Evolutionary conservation across 164 flowering plant species (phyloP).

Genomic region (Echeveria elegans): DNA sequence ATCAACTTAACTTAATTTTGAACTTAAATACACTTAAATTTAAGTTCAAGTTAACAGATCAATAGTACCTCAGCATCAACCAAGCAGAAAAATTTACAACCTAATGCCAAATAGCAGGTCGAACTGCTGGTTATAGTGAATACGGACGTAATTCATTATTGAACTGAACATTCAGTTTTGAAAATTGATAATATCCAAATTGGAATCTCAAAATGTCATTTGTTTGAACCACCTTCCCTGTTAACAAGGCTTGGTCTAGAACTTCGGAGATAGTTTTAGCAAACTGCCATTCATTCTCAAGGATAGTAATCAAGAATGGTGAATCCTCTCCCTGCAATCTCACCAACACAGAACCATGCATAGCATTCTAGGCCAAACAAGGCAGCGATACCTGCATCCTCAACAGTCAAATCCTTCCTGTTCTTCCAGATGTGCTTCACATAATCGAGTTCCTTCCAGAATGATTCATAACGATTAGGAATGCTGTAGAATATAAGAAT

Average conservation of each 20-base stretch:
- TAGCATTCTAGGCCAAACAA: not conserved
- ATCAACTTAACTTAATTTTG: too few relatives aligned
- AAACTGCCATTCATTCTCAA: not conserved
- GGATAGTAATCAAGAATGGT: constrained; percentile 5
- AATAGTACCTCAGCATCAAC: too few relatives aligned
- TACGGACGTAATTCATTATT: too few relatives aligned
- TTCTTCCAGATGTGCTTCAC: constrained; percentile 1
- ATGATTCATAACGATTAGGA: not conserved
- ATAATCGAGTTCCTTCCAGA: constrained; percentile 5
- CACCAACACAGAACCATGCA: not conserved
- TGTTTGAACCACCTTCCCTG: not conserved
- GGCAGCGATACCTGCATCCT: constrained; percentile 5
- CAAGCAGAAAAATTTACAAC: too few relatives aligned
- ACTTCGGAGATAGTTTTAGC: not conserved
- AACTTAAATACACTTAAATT: too few relatives aligned
- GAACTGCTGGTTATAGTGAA: too few relatives aligned
- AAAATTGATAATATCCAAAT: not conserved
- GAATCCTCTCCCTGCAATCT: not conserved
- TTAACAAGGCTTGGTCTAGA: not conserved
- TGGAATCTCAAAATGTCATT: not conserved
- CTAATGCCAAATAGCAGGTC: too few relatives aligned
- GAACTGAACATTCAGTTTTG: too few relatives aligned
- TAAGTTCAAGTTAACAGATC: too few relatives aligned
- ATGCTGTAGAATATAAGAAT: not conserved
- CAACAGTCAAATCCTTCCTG: not conserved